Evolutionary conservation across 345 rosid genomes (phyloP).

Genomic region (Toxicodendron radicans): DNA sequence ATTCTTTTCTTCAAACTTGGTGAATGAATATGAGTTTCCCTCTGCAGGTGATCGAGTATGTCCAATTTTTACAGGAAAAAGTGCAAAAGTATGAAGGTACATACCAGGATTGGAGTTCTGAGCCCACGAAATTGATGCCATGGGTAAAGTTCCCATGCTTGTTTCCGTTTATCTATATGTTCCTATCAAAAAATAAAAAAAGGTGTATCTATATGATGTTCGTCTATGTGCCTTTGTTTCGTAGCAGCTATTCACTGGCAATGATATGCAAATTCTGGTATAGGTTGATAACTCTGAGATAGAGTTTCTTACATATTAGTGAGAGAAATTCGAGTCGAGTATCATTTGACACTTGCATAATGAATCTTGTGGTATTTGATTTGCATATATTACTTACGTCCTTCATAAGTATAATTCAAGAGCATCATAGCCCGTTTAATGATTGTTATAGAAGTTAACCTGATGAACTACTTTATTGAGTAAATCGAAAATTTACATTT

Average conservation of each 20-base stretch:
- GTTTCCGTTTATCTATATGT: not conserved
- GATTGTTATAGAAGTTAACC: too few species aligned
- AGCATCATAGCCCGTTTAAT: too few species aligned
- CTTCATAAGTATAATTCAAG: not conserved
- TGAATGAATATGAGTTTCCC: not conserved
- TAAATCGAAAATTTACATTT: not conserved
- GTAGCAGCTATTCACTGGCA: not conserved
- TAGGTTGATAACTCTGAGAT: not conserved
- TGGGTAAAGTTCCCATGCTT: conserved; percentile 56
- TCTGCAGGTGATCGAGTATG: conserved; percentile 84
- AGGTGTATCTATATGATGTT: not conserved
- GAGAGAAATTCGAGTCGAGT: not conserved
- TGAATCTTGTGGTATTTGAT: not conserved
- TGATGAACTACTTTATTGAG: not conserved
- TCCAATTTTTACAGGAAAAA: conserved; percentile 78
- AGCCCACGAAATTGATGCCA: conserved; percentile 77
- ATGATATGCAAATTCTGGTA: not conserved
- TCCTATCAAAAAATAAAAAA: too few species aligned
- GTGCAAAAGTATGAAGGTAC: conserved; percentile 83
- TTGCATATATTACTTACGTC: not conserved
- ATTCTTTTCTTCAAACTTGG: conserved; percentile 5
- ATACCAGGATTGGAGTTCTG: conserved; percentile 80
- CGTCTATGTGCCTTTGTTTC: not conserved
- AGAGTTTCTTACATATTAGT: too few species aligned
- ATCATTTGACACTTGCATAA: not conserved